Base-by-base conservation (phyloP, 208 protist species). In the Spongospora subterranea region DNA sequence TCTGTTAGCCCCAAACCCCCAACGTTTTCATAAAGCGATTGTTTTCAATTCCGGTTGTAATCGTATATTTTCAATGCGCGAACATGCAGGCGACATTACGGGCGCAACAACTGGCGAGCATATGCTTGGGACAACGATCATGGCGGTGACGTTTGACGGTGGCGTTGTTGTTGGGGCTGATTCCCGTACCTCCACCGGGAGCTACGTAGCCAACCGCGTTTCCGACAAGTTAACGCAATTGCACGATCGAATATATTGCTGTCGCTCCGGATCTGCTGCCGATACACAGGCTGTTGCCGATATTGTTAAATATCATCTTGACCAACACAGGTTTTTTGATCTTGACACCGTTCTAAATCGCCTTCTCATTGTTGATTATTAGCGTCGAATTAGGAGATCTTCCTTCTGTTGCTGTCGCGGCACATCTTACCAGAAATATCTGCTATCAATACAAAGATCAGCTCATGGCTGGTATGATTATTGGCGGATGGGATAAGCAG, bases 221-320 rank as follows among this genome's bases (percentile, higher is more conserved):
- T 98, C 96, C 66, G 98, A 99, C 93, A 99, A 99, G 95, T 95
- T 99, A 71, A 99, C 98, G 0, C 96, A 96, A 88, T 93, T 99
- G 41, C 95, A 96, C 13, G 97, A 98, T 89, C 96, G 96, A 64
- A 98, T 99, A 77, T 99, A 97, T 93, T 98, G 96, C 92, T 99
- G 97, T 94, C 96, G 98, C 65, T 99, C 97, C 90, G 98, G 98
- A 54, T 99, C 97, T 43, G 97, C 98, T 35, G 98, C 98, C 0
- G 98, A 99, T 93, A 99, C 98, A 40, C 98, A 99, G 93, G 96
- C 96, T 17, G 93, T 99, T 40, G 96, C 97, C 0, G 96, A 99
- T 91, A 94, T 95, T 41, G 96, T 97, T 20, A 92, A 95, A 41
- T 97, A 97, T 94, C 98, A 98, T 93, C 93, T 99, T 45, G 94